Base-by-base conservation (phyloP, 257 asterid genomes). In the Solanum gracilifrons region DNA sequence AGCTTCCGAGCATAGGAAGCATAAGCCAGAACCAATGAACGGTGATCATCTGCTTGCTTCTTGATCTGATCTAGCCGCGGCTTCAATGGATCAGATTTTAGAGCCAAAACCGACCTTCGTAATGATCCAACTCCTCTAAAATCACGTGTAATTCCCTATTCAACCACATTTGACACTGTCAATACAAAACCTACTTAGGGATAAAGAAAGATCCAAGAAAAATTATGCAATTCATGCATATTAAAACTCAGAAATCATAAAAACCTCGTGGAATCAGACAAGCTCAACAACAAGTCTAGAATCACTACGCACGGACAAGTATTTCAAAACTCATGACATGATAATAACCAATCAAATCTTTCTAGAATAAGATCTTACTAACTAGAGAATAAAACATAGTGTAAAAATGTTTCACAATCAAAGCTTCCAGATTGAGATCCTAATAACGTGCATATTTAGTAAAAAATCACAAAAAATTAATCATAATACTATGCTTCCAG, bases 41-140 rank as follows among this genome's bases (percentile, higher is more conserved):
- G 91, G 88, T 94, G 98, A 88, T 94, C 96, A 29, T 93, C 96
- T 8, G 98, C 98, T 88, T 94, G 96, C 89, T 94, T 94, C 88
- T 93, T 90, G 90, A 94, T 91, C 94, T 92, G 96, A 91, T 94
- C 96, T 68, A 94, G 82, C 90, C 98, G 89, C 13, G 96, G 96
- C 92, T 90, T 93, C 90, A 94, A 86, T 6, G 98, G 98, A 91
- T 94, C 98, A 1, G 98, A 92, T 77, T 92, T 93, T 41, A 91
- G 88, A 3, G 96, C 96, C 82, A 94, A 87, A 74, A 93, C 91
- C 1, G 96, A 90, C 89, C 97, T 92, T 86, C 95, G 88, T 5
- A 84, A 60, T 31, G 90, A 82, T 29, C 75, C 86, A 73, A 91
- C 88, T 88, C 90, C 95, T 77, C 62, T 51, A 21, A 90, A 87